These are phyloP conservation scores for Phaeoacremonium minimum DNA, from an alignment of 2,329 filamentous ascomycete genomes.

Conservation along the genomic window DNA sequence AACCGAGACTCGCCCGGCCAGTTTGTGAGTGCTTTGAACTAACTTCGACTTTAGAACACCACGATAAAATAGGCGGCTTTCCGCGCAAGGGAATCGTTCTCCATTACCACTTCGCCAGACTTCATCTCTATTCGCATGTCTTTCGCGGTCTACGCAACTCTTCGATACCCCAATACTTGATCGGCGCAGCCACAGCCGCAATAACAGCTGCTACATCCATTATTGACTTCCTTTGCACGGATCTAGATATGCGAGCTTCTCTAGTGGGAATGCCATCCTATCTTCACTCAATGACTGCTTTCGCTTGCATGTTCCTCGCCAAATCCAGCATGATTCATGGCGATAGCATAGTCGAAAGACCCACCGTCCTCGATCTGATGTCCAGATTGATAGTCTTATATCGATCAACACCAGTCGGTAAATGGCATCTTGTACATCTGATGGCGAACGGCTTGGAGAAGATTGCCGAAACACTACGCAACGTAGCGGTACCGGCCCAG, in stretches of 20 bases:
- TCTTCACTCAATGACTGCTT: slow-evolving; percentile 47
- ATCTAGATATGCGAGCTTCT: slow-evolving; percentile 25
- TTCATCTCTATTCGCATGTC: slow-evolving; percentile 22
- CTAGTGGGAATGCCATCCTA: slow-evolving; percentile 42
- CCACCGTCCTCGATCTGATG: slow-evolving; percentile 29
- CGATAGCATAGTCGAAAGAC: slow-evolving; percentile 29
- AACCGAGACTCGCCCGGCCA: too few species aligned
- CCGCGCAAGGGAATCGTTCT: slow-evolving; percentile 23
- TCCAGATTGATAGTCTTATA: slow-evolving; percentile 32
- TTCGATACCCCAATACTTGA: slow-evolving; percentile 6
- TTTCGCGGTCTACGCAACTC: slow-evolving; percentile 17
- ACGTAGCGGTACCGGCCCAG: not conserved
- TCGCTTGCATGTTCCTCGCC: slow-evolving; percentile 47
- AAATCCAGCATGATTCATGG: slow-evolving; percentile 36
- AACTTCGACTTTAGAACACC: too few species aligned
- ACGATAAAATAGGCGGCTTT: slow-evolving; percentile 21
- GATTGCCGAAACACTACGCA: slow-evolving; percentile 3
- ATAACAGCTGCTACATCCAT: slow-evolving; percentile 27
- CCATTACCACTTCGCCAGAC: slow-evolving; percentile 24
- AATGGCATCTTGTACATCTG: slow-evolving; percentile 38
- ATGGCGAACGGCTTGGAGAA: slow-evolving; percentile 39
- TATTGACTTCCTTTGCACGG: slow-evolving; percentile 27
- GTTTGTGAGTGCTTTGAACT: too few species aligned
- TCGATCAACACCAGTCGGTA: slow-evolving; percentile 32
- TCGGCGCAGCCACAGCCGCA: slow-evolving; percentile 8